A percentile compares a stretch with the other conserved stretches of the same genome.
phyloP scores from a whole-genome alignment of 2,329 filamentous ascomycete genomes.

The Alternaria solani region DNA sequence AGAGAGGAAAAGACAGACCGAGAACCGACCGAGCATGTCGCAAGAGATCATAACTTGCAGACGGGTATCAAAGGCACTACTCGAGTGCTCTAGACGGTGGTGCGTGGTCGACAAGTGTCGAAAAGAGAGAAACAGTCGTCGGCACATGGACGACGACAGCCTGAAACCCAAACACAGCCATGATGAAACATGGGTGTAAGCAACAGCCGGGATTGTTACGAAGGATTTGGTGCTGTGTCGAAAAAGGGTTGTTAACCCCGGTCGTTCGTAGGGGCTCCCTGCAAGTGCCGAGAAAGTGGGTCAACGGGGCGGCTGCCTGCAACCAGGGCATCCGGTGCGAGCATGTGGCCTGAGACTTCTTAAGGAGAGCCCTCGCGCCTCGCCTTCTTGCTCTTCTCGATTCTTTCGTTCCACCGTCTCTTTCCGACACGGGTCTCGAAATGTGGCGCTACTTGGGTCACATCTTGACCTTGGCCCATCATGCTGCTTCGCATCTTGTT shows the following conservation, averaged over 20 bases:
- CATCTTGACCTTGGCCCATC: conserved; percentile 78
- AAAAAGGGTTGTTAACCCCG: conserved; percentile 41
- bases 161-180: conserved; percentile 37
- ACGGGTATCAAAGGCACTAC: conserved; percentile 25
- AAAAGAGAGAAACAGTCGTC: conserved; percentile 13
- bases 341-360: conserved; percentile 34
- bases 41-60: conserved; percentile 30
- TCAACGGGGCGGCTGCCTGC: conserved; percentile 34
- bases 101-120: conserved; percentile 4
- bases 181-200: conserved; percentile 32
- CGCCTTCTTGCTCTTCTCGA: conserved; percentile 53
- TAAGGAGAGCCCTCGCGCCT: conserved; percentile 51
- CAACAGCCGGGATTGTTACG: conserved; percentile 26
- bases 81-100: conserved; percentile 1
- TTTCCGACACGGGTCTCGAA: conserved; percentile 91
- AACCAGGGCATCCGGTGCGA: conserved; percentile 39
- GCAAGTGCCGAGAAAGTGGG: conserved; percentile 46
- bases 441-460: conserved; percentile 77
- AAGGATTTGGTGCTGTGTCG: conserved; percentile 34
- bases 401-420: conserved; percentile 63
- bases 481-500: conserved; percentile 89
- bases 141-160: conserved; percentile 15
- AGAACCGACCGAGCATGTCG: conserved; percentile 8
- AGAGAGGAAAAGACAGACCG: conserved; percentile 9
- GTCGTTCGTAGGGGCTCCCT: conserved; percentile 45